A percentile compares a stretch with the other conserved stretches of the same genome.
phyloP scores from a whole-genome alignment of 805 yeast species.

The Ogataea paraovalis region DNA sequence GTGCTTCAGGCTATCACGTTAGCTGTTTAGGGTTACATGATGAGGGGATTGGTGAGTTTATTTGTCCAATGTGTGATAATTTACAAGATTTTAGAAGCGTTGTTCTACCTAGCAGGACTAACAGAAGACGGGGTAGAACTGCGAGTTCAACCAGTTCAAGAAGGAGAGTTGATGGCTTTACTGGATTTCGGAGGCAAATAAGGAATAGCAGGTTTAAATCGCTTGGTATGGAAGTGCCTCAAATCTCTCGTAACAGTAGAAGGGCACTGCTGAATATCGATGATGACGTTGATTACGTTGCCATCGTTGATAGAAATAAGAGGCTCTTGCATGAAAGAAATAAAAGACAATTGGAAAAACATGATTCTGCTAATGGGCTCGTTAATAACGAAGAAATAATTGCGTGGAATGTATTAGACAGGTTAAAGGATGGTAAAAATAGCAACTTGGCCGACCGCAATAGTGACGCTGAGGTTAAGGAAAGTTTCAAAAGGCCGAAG shows the following conservation, averaged over 20 bases:
- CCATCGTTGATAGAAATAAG: constrained; percentile 21
- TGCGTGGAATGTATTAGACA: constrained; percentile 30
- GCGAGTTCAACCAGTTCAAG: constrained; percentile 3
- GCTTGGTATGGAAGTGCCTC: constrained; percentile 13
- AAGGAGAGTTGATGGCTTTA: constrained; percentile 1
- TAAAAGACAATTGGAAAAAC: constrained; percentile 1
- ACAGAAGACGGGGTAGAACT: constrained; percentile 6
- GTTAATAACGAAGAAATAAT: constrained; percentile 16
- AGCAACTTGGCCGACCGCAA: background rate
- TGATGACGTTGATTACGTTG: constrained; percentile 20
- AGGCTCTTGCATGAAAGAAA: constrained; percentile 10
- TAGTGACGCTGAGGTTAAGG: background rate
- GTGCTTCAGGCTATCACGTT: constrained; percentile 31
- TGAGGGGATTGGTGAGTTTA: constrained; percentile 21
- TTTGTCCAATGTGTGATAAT: constrained; percentile 36
- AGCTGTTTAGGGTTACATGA: constrained; percentile 28
- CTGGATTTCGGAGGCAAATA: constrained; percentile 21
- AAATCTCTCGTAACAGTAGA: constrained; percentile 1
- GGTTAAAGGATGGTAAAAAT: constrained; percentile 7
- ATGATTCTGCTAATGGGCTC: constrained; percentile 1
- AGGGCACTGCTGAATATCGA: constrained; percentile 5
- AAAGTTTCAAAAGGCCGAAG: constrained; percentile 14
- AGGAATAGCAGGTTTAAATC: constrained; percentile 18
- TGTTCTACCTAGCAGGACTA: constrained; percentile 7
- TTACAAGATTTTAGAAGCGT: constrained; percentile 24